phyloP scores from a whole-genome alignment of 495 filamentous ascomycete species.

The Neurospora sp. region DNA sequence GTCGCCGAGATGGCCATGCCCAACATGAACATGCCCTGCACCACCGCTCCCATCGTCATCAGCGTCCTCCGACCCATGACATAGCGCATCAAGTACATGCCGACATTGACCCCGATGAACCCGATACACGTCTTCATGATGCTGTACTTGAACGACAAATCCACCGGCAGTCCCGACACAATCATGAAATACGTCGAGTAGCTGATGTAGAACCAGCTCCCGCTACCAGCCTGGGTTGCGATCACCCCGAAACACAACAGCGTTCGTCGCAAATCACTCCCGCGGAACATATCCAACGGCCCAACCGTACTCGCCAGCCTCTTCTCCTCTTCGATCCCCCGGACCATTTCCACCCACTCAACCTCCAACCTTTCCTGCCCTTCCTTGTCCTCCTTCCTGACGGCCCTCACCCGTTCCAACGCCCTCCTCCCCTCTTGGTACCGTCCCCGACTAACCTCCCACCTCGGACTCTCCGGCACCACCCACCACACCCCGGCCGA shows the following conservation, averaged over 20 bases:
- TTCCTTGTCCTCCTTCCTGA: constrained; percentile 12
- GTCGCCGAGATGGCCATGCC: constrained; percentile 26
- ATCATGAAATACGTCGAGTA: constrained; percentile 33
- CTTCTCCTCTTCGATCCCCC: constrained; percentile 29
- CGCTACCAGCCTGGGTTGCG: constrained; percentile 22
- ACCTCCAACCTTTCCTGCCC: constrained; percentile 27
- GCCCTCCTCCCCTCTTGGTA: constrained; percentile 33
- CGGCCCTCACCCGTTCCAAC: constrained; percentile 23
- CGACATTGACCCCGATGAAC: constrained; percentile 28
- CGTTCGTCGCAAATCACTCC: constrained; percentile 28
- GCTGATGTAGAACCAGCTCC: constrained; percentile 32
- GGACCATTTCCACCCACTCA: constrained; percentile 31
- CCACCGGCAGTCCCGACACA: constrained; percentile 24
- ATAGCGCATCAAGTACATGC: constrained; percentile 29
- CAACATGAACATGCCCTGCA: constrained; percentile 26
- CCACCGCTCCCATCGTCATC: constrained; percentile 23
- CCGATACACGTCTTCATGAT: constrained; percentile 30
- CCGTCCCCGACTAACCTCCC: constrained; percentile 40
- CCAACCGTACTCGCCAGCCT: constrained; percentile 19
- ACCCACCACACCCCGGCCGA: constrained; percentile 42
- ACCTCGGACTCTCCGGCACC: constrained; percentile 51
- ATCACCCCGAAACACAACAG: constrained; percentile 29
- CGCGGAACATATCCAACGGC: constrained; percentile 26
- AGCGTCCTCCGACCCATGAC: constrained; percentile 25
- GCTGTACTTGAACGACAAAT: constrained; percentile 30